A percentile compares a stretch with the other conserved stretches of the same genome.
Evolutionary conservation across 352 stramenopile genomes (phyloP).

Genomic region (Vaucheria bursata): DNA sequence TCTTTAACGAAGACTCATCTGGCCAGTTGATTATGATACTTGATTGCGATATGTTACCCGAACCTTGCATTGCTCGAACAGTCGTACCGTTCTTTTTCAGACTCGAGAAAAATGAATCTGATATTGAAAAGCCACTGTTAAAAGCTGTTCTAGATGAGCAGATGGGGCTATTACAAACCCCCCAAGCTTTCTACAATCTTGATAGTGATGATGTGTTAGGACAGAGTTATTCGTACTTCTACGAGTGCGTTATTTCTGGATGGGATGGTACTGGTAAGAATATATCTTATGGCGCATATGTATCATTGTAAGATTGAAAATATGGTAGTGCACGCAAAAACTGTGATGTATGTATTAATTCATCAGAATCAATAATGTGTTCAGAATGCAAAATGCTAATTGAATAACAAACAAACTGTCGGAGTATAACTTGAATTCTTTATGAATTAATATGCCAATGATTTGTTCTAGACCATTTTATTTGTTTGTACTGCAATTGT

Average conservation of each 20-base stretch:
- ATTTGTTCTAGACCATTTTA: too few relatives aligned
- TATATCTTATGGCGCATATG: too few relatives aligned
- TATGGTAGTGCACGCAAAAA: too few relatives aligned
- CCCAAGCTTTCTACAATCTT: slow-evolving; percentile 11
- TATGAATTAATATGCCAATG: too few relatives aligned
- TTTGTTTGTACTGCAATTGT: too few relatives aligned
- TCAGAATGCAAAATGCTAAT: too few relatives aligned
- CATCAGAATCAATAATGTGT: too few relatives aligned
- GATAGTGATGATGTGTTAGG: background rate
- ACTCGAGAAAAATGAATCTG: background rate
- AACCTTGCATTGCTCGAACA: slow-evolving; percentile 12
- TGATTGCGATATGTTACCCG: slow-evolving; percentile 74
- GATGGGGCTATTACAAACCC: slow-evolving; percentile 5
- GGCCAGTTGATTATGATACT: slow-evolving; percentile 77
- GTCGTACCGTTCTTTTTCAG: slow-evolving; percentile 14
- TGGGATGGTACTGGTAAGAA: slow-evolving; percentile 23
- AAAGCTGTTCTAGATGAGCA: background rate
- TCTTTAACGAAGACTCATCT: slow-evolving; percentile 74
- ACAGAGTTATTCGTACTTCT: slow-evolving; percentile 13
- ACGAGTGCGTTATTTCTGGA: slow-evolving; percentile 10
- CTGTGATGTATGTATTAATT: too few relatives aligned
- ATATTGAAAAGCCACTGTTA: background rate
- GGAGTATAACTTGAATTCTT: too few relatives aligned
- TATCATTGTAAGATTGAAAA: too few relatives aligned
- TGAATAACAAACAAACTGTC: too few relatives aligned